Base-by-base conservation (phyloP, 1,284 basidiomycete species). In the Ceratobasidium sp. region DNA sequence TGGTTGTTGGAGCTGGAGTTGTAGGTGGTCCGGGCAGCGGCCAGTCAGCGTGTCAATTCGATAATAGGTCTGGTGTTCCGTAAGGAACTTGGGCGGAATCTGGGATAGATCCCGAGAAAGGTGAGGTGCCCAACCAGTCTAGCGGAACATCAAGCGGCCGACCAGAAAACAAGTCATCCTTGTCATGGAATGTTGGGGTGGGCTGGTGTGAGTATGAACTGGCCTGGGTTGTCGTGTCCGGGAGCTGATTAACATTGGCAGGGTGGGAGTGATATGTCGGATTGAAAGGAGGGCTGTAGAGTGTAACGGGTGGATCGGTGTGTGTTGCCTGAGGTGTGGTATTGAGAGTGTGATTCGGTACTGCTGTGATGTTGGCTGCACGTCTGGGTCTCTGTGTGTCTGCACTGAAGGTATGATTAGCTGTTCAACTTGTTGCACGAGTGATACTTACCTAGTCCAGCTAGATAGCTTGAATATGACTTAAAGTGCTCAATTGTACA, bases 391-490 rank as follows among this genome's bases (percentile, higher is more conserved):
- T n/a, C n/a, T n/a, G 18, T 7, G 20, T 5, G 7, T 55, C 54
- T 55, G 20, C 27, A 20, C 7, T 55, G n/a, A 55, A 55, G 54
- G 54, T 55, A 55, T 27, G 20, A n/a, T 55, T 55, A 55, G 20
- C 54, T 55, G 54, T 55, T 55, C 54, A 7, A 55, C 5, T 27
- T 7, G 27, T 55, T 20, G 27, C 7, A 7, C 20, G n/a, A 55
- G 54, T 55, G 7, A 7, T 20, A 55, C 54, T 55, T n/a, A 55
- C 54, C 20, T 20, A 55, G 54, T 20, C 54, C 54, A 8, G 54
- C 54, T 55, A 55, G 54, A 55, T 55, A 55, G n/a, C 18, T 27
- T 55, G 20, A 8, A 55, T 55, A 55, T 27, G 54, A 55, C n/a
- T 55, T 20, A 55, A 55, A 55, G 20, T 55, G 54, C 20, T 6